Base-by-base conservation (phyloP, 2,329 filamentous ascomycete species). In the Parastagonospora nodorum region DNA sequence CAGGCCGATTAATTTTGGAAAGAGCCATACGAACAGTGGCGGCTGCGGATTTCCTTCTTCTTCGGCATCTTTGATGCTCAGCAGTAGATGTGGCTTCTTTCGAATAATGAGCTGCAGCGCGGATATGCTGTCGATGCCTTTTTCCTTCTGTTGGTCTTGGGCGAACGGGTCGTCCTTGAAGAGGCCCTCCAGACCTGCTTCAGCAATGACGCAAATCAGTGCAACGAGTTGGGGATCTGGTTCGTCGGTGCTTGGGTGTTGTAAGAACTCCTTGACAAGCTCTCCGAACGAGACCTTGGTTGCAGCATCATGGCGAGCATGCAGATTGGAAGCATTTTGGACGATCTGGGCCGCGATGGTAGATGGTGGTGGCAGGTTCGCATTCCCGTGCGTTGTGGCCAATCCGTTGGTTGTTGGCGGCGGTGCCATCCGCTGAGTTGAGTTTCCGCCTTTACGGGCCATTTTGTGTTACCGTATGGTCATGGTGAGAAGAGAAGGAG, bases 331-430 rank as follows among this genome's bases (percentile, higher is more conserved):
- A 55, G 92, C 86, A 69, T 90, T 90, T 69, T 90, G 87, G 57
- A 94, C 90, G 50, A 97, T 86, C 73, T 95, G 90, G 10, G 90
- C 90, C 45, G 92, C 91, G 65, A 96, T 82, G 8, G 92, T 95
- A 12, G 92, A 96, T 10, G 91, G 88, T 33, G 78, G 78, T 27
- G 68, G 67, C 8, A 37, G 2, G 10, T 40, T 28, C 7, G 45
- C 9, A 42, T 50, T 45, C 29, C 57, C 61, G 43, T 58, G 60
- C 9, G 43, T 4, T 14, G 36, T 33, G 10, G 29, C 19, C 11
- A 53, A 38, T 36, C 59, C 67, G 52, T 64, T 69, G 31, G 52
- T 47, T 32, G 45, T 41, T 31, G 55, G 50, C 14, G 59, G 66
- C 35, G 57, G 58, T 35, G 56, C 57, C 51, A 57, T 66, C 48